Conservation (phyloP, 495 filamentous ascomycete genomes). For the Aspergillus avenaceus region DNA sequence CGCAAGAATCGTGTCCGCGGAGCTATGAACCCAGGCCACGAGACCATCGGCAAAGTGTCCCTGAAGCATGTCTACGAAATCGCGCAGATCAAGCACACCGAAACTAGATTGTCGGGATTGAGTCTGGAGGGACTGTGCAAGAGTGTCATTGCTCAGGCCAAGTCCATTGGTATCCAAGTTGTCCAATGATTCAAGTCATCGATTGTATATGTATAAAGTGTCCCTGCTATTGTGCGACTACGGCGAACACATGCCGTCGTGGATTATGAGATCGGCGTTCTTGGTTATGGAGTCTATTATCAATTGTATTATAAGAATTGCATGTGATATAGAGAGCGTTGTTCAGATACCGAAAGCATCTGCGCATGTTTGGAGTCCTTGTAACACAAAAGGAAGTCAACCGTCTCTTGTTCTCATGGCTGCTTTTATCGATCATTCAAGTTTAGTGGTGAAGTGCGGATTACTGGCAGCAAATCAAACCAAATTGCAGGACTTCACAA, state of each 20-base stretch:
- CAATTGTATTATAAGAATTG: constrained; percentile 24
- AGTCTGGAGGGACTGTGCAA: constrained; percentile 76
- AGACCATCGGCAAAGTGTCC: constrained; percentile 74
- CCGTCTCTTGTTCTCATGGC: too few relatives aligned
- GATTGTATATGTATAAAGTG: constrained; percentile 10
- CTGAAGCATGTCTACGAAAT: constrained; percentile 99
- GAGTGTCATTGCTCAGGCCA: constrained; percentile 82
- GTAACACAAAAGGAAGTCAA: too few relatives aligned
- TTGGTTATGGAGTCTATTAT: constrained; percentile 14
- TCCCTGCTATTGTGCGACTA: constrained; percentile 6
- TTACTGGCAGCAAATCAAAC: too few relatives aligned
- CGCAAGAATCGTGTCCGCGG: constrained; percentile 77
- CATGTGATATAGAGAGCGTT: constrained; percentile 21
- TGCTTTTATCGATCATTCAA: too few relatives aligned
- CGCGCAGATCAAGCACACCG: constrained; percentile 88
- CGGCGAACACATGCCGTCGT: constrained; percentile 6
- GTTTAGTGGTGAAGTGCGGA: too few relatives aligned
- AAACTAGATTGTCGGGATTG: constrained; percentile 76
- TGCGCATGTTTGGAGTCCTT: constrained; percentile 1
- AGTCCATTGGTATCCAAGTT: constrained; percentile 81
- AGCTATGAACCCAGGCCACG: constrained; percentile 71
- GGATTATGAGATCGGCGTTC: constrained; percentile 21
- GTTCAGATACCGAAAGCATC: constrained; percentile 11
- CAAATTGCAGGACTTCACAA: too few relatives aligned
- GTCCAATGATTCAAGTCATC: constrained; percentile 49